Conservation (phyloP, 2,329 filamentous ascomycete genomes). For the Claviceps capensis region DNA sequence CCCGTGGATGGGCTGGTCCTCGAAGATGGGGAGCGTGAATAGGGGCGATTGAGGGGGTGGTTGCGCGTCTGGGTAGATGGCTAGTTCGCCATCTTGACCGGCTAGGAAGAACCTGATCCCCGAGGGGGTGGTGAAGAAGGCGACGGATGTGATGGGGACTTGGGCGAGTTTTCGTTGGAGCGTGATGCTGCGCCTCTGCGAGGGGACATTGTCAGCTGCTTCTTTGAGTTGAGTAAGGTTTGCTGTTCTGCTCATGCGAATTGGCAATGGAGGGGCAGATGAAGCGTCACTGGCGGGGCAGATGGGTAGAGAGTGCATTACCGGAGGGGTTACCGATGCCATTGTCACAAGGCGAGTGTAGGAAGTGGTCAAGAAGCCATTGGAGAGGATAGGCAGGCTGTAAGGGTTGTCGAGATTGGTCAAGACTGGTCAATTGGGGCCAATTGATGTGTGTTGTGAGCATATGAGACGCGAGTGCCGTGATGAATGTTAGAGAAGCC, state of each 20-base stretch:
- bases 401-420: background rate
- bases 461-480: background rate
- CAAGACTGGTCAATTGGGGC: background rate
- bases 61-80: slow-evolving; percentile 33
- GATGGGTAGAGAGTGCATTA: background rate
- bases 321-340: background rate
- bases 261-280: background rate
- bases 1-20: slow-evolving; percentile 60
- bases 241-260: background rate
- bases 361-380: slow-evolving; percentile 1
- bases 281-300: background rate
- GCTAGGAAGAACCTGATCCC: slow-evolving; percentile 34
- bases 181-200: slow-evolving; percentile 1
- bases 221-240: background rate
- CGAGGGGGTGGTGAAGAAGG: slow-evolving; percentile 28
- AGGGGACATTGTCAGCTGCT: background rate
- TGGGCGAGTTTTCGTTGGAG: slow-evolving; percentile 26
- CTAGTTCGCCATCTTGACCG: slow-evolving; percentile 46
- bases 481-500: no score
- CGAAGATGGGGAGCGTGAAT: slow-evolving; percentile 41
- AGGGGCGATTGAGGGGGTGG: slow-evolving; percentile 14
- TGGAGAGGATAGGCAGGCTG: background rate
- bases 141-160: slow-evolving; percentile 46
- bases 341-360: background rate
- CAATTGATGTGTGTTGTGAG: background rate